Conservation (phyloP, 768 basidiomycete species). For the Mycena galopus region DNA sequence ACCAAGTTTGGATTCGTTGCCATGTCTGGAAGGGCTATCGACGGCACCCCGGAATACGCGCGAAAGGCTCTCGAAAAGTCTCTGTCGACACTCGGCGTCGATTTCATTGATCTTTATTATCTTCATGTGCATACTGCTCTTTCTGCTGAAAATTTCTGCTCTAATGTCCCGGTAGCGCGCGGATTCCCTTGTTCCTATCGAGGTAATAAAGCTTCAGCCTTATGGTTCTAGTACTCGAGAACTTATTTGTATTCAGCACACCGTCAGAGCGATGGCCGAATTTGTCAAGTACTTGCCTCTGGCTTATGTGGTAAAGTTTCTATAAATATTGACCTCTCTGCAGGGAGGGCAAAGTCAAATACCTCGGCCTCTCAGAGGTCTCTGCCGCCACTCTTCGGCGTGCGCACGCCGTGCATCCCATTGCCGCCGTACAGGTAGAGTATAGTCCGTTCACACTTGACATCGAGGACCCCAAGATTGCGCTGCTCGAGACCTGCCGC, state of each 20-base stretch:
- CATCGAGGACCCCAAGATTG: conserved; percentile 59
- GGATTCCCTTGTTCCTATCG: conserved; percentile 61
- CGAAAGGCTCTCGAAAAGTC: conserved; percentile 53
- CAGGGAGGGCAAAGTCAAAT: conserved; percentile 58
- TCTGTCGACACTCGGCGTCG: conserved; percentile 56
- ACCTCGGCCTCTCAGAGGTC: conserved; percentile 67
- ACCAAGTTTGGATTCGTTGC: conserved; percentile 58
- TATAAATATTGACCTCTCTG: conserved; percentile 29
- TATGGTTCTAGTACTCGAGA: neutral
- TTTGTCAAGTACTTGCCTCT: conserved; percentile 58
- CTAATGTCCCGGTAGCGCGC: conserved; percentile 44
- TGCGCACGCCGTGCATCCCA: conserved; percentile 64
- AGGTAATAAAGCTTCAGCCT: conserved; percentile 45
- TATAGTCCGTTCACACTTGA: conserved; percentile 65
- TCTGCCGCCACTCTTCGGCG: conserved; percentile 61
- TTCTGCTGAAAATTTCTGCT: neutral
- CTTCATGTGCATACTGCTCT: conserved; percentile 50
- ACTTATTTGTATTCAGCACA: conserved; percentile 41
- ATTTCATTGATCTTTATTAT: conserved; percentile 61
- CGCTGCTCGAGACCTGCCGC: conserved; percentile 56
- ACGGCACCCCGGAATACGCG: conserved; percentile 55
- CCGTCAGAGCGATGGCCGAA: conserved; percentile 64
- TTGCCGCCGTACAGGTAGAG: conserved; percentile 63
- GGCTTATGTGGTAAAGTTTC: neutral
- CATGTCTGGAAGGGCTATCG: conserved; percentile 30